Conservation (phyloP, 2,329 filamentous ascomycete genomes). For the Colletotrichum tanaceti region DNA sequence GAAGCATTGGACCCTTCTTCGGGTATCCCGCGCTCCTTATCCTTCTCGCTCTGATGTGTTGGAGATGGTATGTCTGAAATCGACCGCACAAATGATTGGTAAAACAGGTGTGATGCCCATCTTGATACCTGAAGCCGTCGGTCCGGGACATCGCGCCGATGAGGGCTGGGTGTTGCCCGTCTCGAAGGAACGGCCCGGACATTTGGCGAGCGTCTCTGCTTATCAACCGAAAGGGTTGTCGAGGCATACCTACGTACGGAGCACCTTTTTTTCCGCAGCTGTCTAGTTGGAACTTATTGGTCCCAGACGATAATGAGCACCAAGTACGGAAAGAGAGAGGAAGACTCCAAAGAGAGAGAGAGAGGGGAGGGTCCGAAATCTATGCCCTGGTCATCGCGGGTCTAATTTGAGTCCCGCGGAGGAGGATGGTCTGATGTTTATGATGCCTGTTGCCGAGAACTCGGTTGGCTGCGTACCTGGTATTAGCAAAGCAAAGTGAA, state of each 20-base stretch:
- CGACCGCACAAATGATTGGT: not conserved
- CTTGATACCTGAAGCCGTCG: not conserved
- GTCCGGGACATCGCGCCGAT: slow-evolving; percentile 2
- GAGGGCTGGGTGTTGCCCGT: not conserved
- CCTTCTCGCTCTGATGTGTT: not conserved
- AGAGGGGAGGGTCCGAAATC: slow-evolving; percentile 14
- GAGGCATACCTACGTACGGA: not conserved
- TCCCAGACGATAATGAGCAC: not conserved
- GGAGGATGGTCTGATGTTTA: slow-evolving; percentile 5
- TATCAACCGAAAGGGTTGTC: not conserved
- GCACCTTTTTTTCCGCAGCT: not conserved
- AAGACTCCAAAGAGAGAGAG: not conserved
- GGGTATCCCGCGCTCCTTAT: not conserved
- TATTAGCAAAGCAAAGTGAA: slow-evolving; percentile 10
- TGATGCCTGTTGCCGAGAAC: slow-evolving; percentile 19
- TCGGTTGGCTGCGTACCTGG: slow-evolving; percentile 11
- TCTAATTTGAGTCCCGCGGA: slow-evolving; percentile 9
- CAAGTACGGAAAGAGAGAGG: no score
- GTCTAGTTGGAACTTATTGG: not conserved
- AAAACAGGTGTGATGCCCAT: not conserved
- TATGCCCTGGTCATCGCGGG: slow-evolving; percentile 6
- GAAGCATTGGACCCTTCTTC: not conserved
- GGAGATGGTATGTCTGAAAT: no score
- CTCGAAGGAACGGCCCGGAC: slow-evolving; percentile 18
- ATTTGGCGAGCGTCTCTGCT: slow-evolving; percentile 10